Percentiles rank a stretch among this genome's conserved stretches.
phyloP scores from a whole-genome alignment of 176 grass and related monocot genomes.

The Alopecurus myosuroides region DNA sequence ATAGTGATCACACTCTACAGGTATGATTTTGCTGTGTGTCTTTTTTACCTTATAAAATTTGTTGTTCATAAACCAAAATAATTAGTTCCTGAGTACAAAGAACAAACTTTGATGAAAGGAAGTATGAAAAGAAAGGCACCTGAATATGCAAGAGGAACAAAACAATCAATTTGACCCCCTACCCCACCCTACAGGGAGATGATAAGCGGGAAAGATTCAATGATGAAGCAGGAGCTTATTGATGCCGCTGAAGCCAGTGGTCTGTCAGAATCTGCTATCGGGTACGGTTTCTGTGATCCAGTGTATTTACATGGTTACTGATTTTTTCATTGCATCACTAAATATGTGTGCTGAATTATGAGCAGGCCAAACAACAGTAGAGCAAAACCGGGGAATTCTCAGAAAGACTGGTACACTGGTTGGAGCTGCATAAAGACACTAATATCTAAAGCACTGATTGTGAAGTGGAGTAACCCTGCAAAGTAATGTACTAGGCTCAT shows the following conservation, averaged over 20 bases:
- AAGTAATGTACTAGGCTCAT: conserved; percentile 42
- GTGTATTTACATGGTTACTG: neutral
- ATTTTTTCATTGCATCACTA: neutral
- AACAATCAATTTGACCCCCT: neutral
- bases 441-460: conserved; percentile 41
- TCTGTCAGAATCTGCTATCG: conserved; percentile 50
- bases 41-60: neutral
- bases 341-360: conserved; percentile 19
- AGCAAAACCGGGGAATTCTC: conserved; percentile 45
- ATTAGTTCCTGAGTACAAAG: neutral
- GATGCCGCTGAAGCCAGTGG: conserved; percentile 79
- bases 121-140: neutral
- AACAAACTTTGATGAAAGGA: neutral
- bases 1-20: conserved; percentile 66
- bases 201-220: conserved; percentile 36
- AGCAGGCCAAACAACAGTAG: conserved; percentile 65
- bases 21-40: conserved; percentile 20
- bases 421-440: conserved; percentile 93
- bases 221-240: conserved; percentile 87
- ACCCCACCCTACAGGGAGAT: conserved; percentile 39
- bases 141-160: neutral
- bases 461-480: conserved; percentile 57
- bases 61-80: neutral
- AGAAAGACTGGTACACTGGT: conserved; percentile 70
- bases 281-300: conserved; percentile 36